Evolutionary conservation across 257 asterid genomes (phyloP).

Genomic region (Ilex asprella): DNA sequence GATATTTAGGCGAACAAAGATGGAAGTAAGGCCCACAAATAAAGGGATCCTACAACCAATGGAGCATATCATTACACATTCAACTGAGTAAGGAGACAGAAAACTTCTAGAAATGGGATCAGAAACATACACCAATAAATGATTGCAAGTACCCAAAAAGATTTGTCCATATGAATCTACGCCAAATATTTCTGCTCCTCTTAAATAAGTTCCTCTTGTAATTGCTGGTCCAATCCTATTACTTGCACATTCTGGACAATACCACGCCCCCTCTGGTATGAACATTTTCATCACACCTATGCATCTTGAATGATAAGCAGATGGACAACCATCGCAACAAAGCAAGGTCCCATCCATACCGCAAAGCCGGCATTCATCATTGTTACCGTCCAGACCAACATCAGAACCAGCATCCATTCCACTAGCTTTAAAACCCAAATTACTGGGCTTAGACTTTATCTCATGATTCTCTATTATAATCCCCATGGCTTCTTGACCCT

Average conservation of each 20-base stretch:
- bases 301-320: slow-evolving; percentile 3
- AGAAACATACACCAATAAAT: slow-evolving; percentile 3
- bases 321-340: slow-evolving; percentile 3
- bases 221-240: slow-evolving; percentile 1
- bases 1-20: not conserved
- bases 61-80: not conserved
- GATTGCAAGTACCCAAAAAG: slow-evolving; percentile 5
- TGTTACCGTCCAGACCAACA: slow-evolving; percentile 15
- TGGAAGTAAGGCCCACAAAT: not conserved
- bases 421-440: slow-evolving; percentile 26
- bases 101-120: slow-evolving; percentile 15
- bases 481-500: slow-evolving; percentile 33
- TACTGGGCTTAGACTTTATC: slow-evolving; percentile 16
- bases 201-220: not conserved
- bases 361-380: slow-evolving; percentile 3
- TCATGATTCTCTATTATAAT: slow-evolving; percentile 32
- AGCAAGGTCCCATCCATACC: slow-evolving; percentile 3
- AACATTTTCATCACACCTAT: not conserved
- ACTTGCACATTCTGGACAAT: slow-evolving; percentile 1
- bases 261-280: slow-evolving; percentile 3
- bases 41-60: not conserved
- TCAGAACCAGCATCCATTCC: slow-evolving; percentile 26
- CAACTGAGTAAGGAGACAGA: not conserved
- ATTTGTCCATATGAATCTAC: not conserved
- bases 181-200: slow-evolving; percentile 1